Evolutionary conservation across 495 filamentous ascomycete species (phyloP).

Genomic region (Penicillium malachiteum): DNA sequence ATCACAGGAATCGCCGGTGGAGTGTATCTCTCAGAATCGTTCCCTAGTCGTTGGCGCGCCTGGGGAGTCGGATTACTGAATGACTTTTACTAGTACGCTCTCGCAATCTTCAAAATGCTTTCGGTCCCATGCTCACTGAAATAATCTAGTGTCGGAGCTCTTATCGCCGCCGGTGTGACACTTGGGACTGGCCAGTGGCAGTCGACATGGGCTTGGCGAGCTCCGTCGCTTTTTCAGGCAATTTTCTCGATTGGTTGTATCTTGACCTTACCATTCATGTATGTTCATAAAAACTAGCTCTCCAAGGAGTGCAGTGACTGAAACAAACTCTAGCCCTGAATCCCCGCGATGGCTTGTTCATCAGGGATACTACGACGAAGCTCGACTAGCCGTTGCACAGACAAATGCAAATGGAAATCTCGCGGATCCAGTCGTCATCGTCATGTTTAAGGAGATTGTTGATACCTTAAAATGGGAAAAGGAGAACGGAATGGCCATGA

Average conservation of each 20-base stretch:
- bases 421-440: constrained; percentile 38
- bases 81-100: constrained; percentile 50
- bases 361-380: constrained; percentile 35
- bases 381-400: constrained; percentile 40
- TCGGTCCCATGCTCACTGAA: background rate
- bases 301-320: background rate
- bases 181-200: constrained; percentile 50
- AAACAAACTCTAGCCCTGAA: constrained; percentile 39
- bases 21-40: constrained; percentile 44
- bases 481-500: constrained; percentile 40
- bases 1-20: constrained; percentile 38
- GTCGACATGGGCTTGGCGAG: constrained; percentile 54
- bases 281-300: background rate
- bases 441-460: constrained; percentile 27
- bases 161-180: constrained; percentile 52
- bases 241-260: constrained; percentile 54
- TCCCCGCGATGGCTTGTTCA: constrained; percentile 50
- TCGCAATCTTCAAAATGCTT: background rate
- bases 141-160: constrained; percentile 31
- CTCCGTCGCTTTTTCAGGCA: constrained; percentile 55
- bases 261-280: constrained; percentile 51
- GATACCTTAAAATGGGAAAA: constrained; percentile 46
- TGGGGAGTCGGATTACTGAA: constrained; percentile 50
- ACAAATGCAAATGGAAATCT: constrained; percentile 45
- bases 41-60: constrained; percentile 41